Evolutionary conservation across 2,329 filamentous ascomycete species (phyloP), one percentile per base, ranked within the genome.

Genomic region (Colletotrichum lindemuthianum): DNA sequence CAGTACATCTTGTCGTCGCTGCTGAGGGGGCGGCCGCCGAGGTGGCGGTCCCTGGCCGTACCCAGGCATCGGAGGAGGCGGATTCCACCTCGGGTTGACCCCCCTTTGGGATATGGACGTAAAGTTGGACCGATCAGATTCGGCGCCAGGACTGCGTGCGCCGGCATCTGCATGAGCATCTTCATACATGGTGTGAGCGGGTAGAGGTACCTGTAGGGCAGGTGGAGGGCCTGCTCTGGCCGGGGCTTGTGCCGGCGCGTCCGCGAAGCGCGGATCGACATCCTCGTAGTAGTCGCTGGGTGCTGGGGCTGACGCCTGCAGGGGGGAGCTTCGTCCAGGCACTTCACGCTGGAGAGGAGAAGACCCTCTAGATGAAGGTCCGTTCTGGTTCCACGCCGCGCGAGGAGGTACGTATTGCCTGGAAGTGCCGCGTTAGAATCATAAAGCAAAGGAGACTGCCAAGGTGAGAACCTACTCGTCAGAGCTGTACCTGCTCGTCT

Each of bases 81-180:
- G 87, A 67, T 91, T 87, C 94, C 95, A 97, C 65, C 90, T 89
- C 7, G 94, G 95, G 75, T 97, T 97, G 59, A 97, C 81, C 1
- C 92, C 91, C 39, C 95, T 87, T 77, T 97, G 93, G 0, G 91
- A 95, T 49, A 98, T 90, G 10, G 92, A 96, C 1, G 95, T 97
- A 77, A 97, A 97, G 70, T 91, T 92, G 49, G 90, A 95, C 32
- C 88, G 86, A 72, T 97, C 92, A 67, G 91, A 95, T 71, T 89
- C 86, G 36, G 89, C 87, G 53, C 67, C 67, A 37, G 92, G 93
- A 71, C 89, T 95, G 71, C 91, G 86, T 49, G 86, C 78, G 48
- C 85, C 84, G 36, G 77, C 72, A 37, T 74, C 74, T 68, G 86
- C 84, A 47, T 85, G 86, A 40, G 90, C 74, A 67, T 91, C 88